Percentiles rank a stretch among this genome's conserved stretches.
phyloP scores from a whole-genome alignment of 768 basidiomycete species.

The Kwoniella sp. region DNA sequence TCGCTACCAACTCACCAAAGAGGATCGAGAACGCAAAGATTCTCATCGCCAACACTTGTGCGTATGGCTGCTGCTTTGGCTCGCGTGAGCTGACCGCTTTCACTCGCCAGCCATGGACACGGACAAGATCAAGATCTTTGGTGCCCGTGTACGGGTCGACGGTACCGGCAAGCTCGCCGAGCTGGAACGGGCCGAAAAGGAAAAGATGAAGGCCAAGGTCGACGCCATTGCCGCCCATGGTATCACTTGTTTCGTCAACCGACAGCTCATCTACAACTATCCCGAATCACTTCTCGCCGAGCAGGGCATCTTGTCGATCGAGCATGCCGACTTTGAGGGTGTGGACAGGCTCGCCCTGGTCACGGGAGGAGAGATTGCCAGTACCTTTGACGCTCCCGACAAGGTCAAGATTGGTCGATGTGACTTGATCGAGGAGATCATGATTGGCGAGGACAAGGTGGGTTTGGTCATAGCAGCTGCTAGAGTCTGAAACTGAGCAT shows the following conservation, averaged over 20 bases:
- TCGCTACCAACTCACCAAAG: slow-evolving; percentile 91
- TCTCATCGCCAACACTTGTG: slow-evolving; percentile 96
- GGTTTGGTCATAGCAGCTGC: slow-evolving; percentile 28
- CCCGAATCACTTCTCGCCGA: slow-evolving; percentile 94
- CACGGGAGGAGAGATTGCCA: slow-evolving; percentile 94
- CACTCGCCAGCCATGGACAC: slow-evolving; percentile 87
- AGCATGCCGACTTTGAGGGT: slow-evolving; percentile 98
- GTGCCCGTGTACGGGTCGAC: slow-evolving; percentile 92
- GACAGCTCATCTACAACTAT: slow-evolving; percentile 98
- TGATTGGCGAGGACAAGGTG: slow-evolving; percentile 99
- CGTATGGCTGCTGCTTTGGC: slow-evolving; percentile 41
- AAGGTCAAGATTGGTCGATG: slow-evolving; percentile 87
- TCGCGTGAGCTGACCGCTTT: neutral
- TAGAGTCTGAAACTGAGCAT: neutral
- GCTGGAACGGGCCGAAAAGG: slow-evolving; percentile 94
- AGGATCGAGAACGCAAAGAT: slow-evolving; percentile 92
- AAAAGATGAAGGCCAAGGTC: slow-evolving; percentile 99
- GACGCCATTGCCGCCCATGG: slow-evolving; percentile 89
- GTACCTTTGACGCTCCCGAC: slow-evolving; percentile 88
- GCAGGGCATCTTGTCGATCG: slow-evolving; percentile 90
- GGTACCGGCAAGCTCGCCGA: slow-evolving; percentile 95
- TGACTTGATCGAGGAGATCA: slow-evolving; percentile 95
- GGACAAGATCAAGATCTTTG: slow-evolving; percentile 99
- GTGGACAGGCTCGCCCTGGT: slow-evolving; percentile 93
- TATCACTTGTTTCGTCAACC: slow-evolving; percentile 95